Evolutionary conservation across 441 rosid genomes (phyloP).

Genomic region (Kokia cookei): DNA sequence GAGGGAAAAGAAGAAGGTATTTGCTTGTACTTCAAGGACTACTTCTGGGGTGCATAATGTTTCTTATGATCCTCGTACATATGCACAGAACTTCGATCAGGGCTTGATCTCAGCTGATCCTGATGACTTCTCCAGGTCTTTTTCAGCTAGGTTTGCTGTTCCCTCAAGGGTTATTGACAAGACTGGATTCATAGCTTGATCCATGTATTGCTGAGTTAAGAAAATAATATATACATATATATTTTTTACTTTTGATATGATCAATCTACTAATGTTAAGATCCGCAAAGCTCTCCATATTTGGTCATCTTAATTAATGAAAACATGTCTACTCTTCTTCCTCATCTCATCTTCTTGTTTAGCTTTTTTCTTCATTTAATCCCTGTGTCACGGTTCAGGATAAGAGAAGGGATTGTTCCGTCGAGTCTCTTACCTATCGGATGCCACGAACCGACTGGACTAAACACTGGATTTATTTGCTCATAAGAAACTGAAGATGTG

Average conservation of each 20-base stretch:
- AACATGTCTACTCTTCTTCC: neutral
- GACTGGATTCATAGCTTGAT: neutral
- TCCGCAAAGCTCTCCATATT: neutral
- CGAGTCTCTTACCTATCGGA: no score
- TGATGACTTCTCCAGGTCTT: constrained; percentile 53
- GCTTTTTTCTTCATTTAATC: neutral
- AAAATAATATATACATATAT: neutral
- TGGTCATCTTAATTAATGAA: neutral
- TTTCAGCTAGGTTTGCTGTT: constrained; percentile 76
- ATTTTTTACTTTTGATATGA: neutral
- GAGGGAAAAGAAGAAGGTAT: constrained; percentile 36
- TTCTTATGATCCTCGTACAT: constrained; percentile 50
- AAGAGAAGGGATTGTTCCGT: no score
- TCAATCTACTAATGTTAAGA: neutral
- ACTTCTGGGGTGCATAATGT: constrained; percentile 10
- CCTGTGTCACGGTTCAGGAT: no score
- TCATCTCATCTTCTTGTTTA: neutral
- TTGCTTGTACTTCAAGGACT: constrained; percentile 20
- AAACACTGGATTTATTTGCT: neutral
- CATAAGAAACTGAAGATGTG: neutral
- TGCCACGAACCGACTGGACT: no score
- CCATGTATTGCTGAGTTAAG: neutral
- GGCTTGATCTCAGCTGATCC: constrained; percentile 44
- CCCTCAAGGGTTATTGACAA: constrained; percentile 47
- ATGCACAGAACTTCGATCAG: constrained; percentile 70